These are phyloP conservation scores for Tylopilus plumbeoviolaceoides DNA, from an alignment of 768 basidiomycete species.

Conservation along the genomic window DNA sequence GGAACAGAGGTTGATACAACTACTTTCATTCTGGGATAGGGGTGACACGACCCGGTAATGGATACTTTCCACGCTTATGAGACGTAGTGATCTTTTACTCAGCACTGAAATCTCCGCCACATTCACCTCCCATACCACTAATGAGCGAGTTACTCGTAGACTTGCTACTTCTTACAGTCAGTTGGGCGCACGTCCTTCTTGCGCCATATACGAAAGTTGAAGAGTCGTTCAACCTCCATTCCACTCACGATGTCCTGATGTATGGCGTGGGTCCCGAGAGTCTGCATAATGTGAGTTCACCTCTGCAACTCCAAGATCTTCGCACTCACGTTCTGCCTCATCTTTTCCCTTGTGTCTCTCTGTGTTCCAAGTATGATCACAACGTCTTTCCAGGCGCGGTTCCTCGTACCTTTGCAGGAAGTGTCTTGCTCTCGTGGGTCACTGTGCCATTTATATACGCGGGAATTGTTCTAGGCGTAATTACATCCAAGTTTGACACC, in stretches of 20 bases:
- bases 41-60: no score
- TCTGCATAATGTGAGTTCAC: constrained; percentile 46
- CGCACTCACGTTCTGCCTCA: constrained; percentile 5
- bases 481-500: constrained; percentile 58
- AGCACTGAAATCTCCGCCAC: background rate
- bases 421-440: constrained; percentile 60
- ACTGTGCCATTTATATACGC: constrained; percentile 46
- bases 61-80: background rate
- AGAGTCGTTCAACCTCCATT: constrained; percentile 95
- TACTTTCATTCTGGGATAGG: constrained; percentile 37
- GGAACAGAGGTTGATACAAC: constrained; percentile 59
- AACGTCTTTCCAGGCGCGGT: constrained; percentile 83
- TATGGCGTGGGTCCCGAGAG: constrained; percentile 51
- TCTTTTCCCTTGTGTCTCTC: background rate
- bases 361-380: constrained; percentile 74
- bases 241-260: constrained; percentile 80
- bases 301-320: background rate
- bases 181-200: constrained; percentile 67
- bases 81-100: background rate
- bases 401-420: constrained; percentile 83
- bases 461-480: constrained; percentile 38
- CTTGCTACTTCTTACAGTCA: constrained; percentile 42
- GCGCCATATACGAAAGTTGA: constrained; percentile 96
- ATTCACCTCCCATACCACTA: background rate
- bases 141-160: constrained; percentile 40